A percentile compares a stretch with the other conserved stretches of the same genome.
These are phyloP conservation scores for Trifolium pratense DNA, from an alignment of 306 rosid species.

Conservation along the genomic window DNA sequence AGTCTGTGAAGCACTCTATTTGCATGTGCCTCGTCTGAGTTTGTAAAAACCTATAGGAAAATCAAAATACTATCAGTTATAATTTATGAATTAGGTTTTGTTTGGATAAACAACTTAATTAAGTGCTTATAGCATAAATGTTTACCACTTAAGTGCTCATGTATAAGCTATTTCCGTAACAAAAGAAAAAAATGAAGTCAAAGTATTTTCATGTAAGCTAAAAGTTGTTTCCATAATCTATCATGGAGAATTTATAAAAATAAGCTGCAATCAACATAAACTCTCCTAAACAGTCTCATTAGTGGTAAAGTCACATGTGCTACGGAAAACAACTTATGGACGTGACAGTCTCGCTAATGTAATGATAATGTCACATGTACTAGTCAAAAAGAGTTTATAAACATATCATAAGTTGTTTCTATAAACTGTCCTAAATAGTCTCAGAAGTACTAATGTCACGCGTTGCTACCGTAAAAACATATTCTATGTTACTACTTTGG, in stretches of 20 bases:
- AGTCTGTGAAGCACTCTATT: slow-evolving; percentile 70
- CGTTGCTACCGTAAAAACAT: not conserved
- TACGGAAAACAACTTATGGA: not conserved
- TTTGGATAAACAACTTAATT: not conserved
- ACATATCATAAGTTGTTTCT: not conserved
- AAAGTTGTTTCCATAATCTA: no score
- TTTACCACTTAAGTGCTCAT: not conserved
- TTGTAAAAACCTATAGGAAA: slow-evolving; percentile 64
- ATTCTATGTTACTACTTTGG: not conserved
- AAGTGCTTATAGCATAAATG: not conserved
- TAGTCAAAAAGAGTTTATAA: no score
- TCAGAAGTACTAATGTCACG: no score
- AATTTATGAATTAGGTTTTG: not conserved
- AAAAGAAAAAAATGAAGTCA: not conserved
- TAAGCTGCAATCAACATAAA: not conserved
- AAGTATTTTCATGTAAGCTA: not conserved
- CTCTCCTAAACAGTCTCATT: no score
- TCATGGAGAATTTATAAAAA: not conserved
- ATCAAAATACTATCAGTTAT: not conserved
- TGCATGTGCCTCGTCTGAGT: slow-evolving; percentile 70
- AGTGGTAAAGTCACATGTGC: no score
- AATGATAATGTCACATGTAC: no score
- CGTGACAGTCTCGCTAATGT: no score
- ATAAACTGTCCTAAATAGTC: no score
- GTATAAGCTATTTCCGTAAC: not conserved